Conservation (phyloP, 257 asterid species). For the Jacaranda copaia region DNA sequence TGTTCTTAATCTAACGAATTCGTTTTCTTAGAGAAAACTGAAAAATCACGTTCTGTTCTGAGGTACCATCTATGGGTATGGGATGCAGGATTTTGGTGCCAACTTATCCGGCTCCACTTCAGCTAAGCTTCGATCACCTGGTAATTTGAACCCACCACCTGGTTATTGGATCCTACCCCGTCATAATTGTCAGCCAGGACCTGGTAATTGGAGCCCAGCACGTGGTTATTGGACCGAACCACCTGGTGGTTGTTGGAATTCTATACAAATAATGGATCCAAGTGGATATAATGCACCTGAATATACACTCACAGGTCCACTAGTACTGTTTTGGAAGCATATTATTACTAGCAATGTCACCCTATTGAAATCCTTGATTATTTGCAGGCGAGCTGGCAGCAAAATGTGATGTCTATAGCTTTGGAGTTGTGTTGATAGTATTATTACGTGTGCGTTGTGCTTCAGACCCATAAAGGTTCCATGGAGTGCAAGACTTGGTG, state of each 20-base stretch:
- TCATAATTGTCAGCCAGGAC: too few relatives aligned
- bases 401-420: neutral
- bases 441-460: too few relatives aligned
- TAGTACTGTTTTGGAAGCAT: neutral
- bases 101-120: slow-evolving; percentile 22
- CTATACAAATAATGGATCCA: too few relatives aligned
- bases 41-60: too few relatives aligned
- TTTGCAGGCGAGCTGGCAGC: neutral
- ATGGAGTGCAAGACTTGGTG: too few relatives aligned
- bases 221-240: too few relatives aligned
- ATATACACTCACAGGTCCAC: neutral
- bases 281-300: neutral
- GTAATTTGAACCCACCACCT: neutral
- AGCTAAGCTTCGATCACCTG: neutral
- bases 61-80: neutral
- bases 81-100: slow-evolving; percentile 33
- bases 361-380: slow-evolving; percentile 36
- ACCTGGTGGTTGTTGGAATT: too few relatives aligned
- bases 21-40: neutral
- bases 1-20: neutral
- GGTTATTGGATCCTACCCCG: neutral
- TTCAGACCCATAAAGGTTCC: too few relatives aligned
- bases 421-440: too few relatives aligned
- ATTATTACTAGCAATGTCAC: slow-evolving; percentile 44
- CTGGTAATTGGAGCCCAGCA: neutral